Conservation (phyloP, 495 filamentous ascomycete genomes). For the Xylaria flabelliformis region DNA sequence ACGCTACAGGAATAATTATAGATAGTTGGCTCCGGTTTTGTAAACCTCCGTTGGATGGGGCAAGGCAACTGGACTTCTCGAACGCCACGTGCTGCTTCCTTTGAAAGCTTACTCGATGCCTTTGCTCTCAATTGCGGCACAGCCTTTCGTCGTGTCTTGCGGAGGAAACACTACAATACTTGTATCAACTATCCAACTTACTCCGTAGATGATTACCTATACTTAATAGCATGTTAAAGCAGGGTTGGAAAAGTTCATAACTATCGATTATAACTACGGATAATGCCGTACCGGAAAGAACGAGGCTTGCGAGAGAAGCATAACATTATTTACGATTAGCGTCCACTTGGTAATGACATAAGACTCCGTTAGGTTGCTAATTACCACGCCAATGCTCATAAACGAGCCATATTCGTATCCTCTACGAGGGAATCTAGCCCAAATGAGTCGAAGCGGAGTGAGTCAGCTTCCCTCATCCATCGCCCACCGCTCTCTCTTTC, state of each 20-base stretch:
- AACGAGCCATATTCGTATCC: background rate
- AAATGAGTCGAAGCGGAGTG: background rate
- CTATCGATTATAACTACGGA: background rate
- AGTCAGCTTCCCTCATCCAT: conserved; percentile 11
- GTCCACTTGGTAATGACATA: background rate
- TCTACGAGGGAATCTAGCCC: background rate
- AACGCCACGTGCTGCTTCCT: conserved; percentile 6
- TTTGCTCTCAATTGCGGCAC: background rate
- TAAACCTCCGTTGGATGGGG: background rate
- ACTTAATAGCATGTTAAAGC: background rate
- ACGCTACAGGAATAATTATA: conserved; percentile 14
- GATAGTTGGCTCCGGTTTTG: background rate
- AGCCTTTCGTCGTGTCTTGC: background rate
- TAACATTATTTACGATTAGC: background rate
- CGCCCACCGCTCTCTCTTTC: background rate
- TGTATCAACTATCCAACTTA: background rate
- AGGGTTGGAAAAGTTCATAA: background rate
- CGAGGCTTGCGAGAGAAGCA: background rate
- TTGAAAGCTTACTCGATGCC: conserved; percentile 7
- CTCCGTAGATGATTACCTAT: background rate
- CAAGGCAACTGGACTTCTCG: background rate
- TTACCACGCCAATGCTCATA: background rate
- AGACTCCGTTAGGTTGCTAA: background rate
- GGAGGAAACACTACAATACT: background rate
- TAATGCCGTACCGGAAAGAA: background rate